Evolutionary conservation across 306 rosid species (phyloP), one percentile per base, ranked within the genome.

Genomic region (Coriaria nepalensis): DNA sequence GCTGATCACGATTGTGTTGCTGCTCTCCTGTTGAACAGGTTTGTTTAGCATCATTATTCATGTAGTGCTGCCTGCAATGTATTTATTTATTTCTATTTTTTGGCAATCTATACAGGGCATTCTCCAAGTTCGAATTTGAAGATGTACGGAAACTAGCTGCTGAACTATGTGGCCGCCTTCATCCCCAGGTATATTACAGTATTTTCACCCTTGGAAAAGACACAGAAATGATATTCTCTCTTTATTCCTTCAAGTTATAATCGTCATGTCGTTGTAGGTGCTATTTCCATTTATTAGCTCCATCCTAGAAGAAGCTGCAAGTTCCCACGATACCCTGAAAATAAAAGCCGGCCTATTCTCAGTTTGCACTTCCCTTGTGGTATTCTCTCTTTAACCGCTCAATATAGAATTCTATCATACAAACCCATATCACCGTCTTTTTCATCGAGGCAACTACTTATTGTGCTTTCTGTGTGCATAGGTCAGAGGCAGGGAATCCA

Each of bases 161-260:
- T 68, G 95, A 88, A 82, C 72, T 88, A 8, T 78, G 90, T 70
- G 95, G 95, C 40, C 87, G 93, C 70, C 68, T 88, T 72, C 95
- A 88, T 68, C 95, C 93, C 43, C 77, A 78, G 63, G 95, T 88
- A 78, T 57, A 52, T 39, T n/a, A n/a, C 33, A 10, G 5, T n/a
- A 34, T 39, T 39, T 7, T 8, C 4, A n/a, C 8, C 6, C 10
- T 39, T 39, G 3, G 10, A 39, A 39, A n/a, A 39, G 2, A 39
- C 8, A 39, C 10, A 39, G 10, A 39, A 39, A 39, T 47, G 36
- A 33, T 12, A 35, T 5, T 49, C 7, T 39, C 45, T 34, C n/a
- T 35, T 45, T 9, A 13, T 13, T 5, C 8, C 35, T 53, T 11
- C 37, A 48, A 14, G 6, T 5, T 43, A 2, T 8, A 43, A 10